Conservation (phyloP, 2,329 filamentous ascomycete genomes). For the Trichoderma atroviride region DNA sequence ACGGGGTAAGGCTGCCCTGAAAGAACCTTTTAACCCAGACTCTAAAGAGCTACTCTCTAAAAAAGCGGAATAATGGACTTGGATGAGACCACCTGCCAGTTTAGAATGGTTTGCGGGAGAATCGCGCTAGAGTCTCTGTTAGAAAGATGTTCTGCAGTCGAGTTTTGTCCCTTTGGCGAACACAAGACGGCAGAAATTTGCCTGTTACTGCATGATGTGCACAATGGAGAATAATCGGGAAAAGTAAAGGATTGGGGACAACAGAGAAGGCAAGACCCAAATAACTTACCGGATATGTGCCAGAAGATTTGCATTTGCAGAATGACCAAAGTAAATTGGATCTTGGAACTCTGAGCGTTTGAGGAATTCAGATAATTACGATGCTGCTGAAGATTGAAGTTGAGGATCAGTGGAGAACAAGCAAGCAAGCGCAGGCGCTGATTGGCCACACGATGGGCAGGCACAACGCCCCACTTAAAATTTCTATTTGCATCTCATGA, state of each 20-base stretch:
- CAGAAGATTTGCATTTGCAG: background rate
- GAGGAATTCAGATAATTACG: slow-evolving; percentile 5
- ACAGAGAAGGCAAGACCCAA: background rate
- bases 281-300: background rate
- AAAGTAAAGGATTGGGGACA: background rate
- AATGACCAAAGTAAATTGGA: background rate
- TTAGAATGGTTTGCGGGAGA: background rate
- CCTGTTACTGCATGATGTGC: background rate
- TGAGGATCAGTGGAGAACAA: slow-evolving; percentile 10
- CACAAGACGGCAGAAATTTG: background rate
- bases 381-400: slow-evolving; percentile 3
- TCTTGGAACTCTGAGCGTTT: background rate
- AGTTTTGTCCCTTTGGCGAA: background rate
- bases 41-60: background rate
- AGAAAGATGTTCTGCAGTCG: background rate
- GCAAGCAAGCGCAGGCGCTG: slow-evolving; percentile 9
- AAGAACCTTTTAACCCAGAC: slow-evolving; percentile 11
- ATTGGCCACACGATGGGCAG: slow-evolving; percentile 16
- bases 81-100: background rate
- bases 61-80: background rate
- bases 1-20: slow-evolving; percentile 15
- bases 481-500: slow-evolving; percentile 22
- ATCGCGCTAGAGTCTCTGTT: background rate
- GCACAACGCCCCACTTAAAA: slow-evolving; percentile 9
- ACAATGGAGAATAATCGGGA: background rate